phyloP scores from a whole-genome alignment of 768 basidiomycete species.

The Serpula lacrymans region DNA sequence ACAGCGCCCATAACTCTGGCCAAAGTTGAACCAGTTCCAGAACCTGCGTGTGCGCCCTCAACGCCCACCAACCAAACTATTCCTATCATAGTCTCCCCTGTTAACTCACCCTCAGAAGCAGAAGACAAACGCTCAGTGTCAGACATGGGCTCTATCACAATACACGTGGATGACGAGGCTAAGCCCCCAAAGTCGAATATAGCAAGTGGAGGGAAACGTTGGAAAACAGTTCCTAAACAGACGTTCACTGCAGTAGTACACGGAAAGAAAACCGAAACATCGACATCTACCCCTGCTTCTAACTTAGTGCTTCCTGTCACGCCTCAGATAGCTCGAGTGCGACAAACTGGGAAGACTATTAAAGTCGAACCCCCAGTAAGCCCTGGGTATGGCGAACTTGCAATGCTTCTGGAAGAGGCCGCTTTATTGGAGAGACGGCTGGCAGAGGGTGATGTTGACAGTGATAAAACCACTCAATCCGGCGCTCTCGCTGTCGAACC shows the following conservation, averaged over 20 bases:
- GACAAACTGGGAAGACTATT: constrained; percentile 18
- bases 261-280: constrained; percentile 43
- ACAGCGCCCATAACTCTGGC: no score
- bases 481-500: constrained; percentile 2
- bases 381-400: constrained; percentile 51
- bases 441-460: constrained; percentile 37
- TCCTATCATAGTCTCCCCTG: no score
- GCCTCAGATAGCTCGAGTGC: constrained; percentile 26
- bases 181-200: no score
- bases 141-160: no score
- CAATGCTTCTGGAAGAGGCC: constrained; percentile 53
- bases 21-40: no score
- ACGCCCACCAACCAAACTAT: no score
- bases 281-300: constrained; percentile 16
- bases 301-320: constrained; percentile 19
- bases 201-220: no score
- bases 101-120: no score
- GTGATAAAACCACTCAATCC: constrained; percentile 10
- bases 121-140: no score
- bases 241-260: constrained; percentile 60
- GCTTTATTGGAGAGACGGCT: constrained; percentile 55
- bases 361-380: constrained; percentile 36
- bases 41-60: no score
- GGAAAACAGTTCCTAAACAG: constrained; percentile 13
- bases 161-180: no score